Evolutionary conservation across 2,329 filamentous ascomycete species (phyloP), one percentile per base, ranked within the genome.

Genomic region (Phyllosticta citrichinensis): DNA sequence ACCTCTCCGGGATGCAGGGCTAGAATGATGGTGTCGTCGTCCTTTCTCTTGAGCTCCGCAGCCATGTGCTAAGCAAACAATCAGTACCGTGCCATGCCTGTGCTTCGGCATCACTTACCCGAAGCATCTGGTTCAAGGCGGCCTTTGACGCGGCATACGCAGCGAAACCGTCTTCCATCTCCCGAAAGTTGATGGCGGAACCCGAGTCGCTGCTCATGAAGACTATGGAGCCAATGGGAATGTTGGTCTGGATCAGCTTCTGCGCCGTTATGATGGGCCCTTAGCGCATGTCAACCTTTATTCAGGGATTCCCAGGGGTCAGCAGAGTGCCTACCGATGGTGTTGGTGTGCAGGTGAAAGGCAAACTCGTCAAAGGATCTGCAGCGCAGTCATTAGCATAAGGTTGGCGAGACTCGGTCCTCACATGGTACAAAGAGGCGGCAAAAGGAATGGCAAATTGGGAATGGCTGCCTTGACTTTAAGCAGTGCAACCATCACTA

Each of bases 1-100:
- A 84, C 81, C 66, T 84, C 81, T 6, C 81, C 82, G 0, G 81
- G 82, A 70, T 84, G 82, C 68, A 84, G 74, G 5, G 80, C 81
- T 40, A 84, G 66, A 5, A 84, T 73, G 19, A 79, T 75, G 0
- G 79, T 81, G 54, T 75, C 69, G 56, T 76, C 76, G 33, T 76
- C 76, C 63, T 79, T 79, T 50, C 81, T 70, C 66, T 79, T 77
- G 56, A 83, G 65, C 64, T 84, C 81, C 0, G 79, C 80, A 5
- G 81, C 80, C 75, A 84, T 78, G 65, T 84, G 81, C 60, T 76
- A 22, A n/a, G 22, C 30, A 20, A 22, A 22, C 19, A 22, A 52
- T 5, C 6, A 25, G 40, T n/a, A 47, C 6, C 17, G 17, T n/a
- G 17, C 14, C 5, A 8, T 47, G 14, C 2, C 14, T 52, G 24